phyloP scores from a whole-genome alignment of 2,329 filamentous ascomycete genomes.

The Talaromyces sp. region DNA sequence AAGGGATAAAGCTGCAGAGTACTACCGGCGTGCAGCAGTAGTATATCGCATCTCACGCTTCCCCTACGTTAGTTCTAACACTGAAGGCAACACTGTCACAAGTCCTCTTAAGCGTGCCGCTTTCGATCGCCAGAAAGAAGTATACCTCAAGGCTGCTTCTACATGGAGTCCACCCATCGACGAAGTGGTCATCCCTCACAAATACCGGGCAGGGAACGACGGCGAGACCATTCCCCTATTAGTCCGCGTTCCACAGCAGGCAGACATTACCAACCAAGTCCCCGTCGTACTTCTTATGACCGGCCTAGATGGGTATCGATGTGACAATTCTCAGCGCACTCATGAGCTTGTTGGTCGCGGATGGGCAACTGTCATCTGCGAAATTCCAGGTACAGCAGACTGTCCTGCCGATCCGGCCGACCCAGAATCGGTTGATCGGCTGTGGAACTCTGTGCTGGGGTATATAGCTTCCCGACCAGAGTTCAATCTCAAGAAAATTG shows the following conservation, averaged over 20 bases:
- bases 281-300: slow-evolving; percentile 54
- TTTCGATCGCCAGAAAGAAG: slow-evolving; percentile 61
- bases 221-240: slow-evolving; percentile 58
- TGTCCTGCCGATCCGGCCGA: slow-evolving; percentile 60
- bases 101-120: slow-evolving; percentile 52
- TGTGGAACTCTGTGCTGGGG: slow-evolving; percentile 58
- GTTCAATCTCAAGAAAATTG: slow-evolving; percentile 54
- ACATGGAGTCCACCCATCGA: slow-evolving; percentile 55
- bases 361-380: slow-evolving; percentile 58
- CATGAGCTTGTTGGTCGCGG: slow-evolving; percentile 59
- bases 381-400: slow-evolving; percentile 64
- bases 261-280: slow-evolving; percentile 39
- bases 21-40: slow-evolving; percentile 66
- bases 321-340: slow-evolving; percentile 48
- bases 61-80: slow-evolving; percentile 42
- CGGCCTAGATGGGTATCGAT: slow-evolving; percentile 56
- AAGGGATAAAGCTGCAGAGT: slow-evolving; percentile 51
- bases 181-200: slow-evolving; percentile 60
- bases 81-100: slow-evolving; percentile 15
- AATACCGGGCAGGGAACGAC: slow-evolving; percentile 47
- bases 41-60: slow-evolving; percentile 71
- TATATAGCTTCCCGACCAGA: slow-evolving; percentile 51
- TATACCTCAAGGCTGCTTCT: slow-evolving; percentile 54
- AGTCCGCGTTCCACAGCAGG: slow-evolving; percentile 53
- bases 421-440: slow-evolving; percentile 54